phyloP scores from a whole-genome alignment of 2,329 filamentous ascomycete species.

The Beauveria australis region DNA sequence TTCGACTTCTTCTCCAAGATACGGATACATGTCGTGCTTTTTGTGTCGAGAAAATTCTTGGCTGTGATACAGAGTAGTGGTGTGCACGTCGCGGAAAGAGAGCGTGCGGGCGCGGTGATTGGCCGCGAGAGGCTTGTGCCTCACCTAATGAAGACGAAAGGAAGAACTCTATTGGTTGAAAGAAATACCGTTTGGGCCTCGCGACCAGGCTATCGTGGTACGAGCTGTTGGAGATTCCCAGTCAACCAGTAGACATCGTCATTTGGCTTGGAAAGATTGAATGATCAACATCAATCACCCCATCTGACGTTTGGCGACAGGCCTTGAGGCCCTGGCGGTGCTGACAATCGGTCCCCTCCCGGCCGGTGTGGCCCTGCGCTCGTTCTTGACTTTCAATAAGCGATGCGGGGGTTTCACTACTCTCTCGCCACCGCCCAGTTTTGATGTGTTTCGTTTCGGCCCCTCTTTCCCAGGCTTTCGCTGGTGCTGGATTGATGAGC shows the following conservation, averaged over 20 bases:
- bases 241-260: not conserved
- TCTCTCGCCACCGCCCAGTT: not conserved
- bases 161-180: not conserved
- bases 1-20: too few species aligned
- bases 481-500: too few species aligned
- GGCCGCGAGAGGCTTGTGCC: conserved; percentile 3
- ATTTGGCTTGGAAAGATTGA: not conserved
- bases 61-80: not conserved
- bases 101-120: conserved; percentile 1
- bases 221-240: not conserved
- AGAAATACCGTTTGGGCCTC: not conserved
- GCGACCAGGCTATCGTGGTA: not conserved
- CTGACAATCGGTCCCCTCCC: not conserved
- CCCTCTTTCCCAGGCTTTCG: not conserved
- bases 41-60: too few species aligned
- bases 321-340: not conserved
- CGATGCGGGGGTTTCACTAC: not conserved
- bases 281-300: not conserved
- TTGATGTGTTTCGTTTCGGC: not conserved
- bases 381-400: not conserved
- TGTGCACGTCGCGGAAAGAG: not conserved
- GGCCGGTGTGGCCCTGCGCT: not conserved
- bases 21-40: too few species aligned
- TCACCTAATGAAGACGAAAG: not conserved
- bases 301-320: not conserved